A percentile compares a stretch with the other conserved stretches of the same genome.
These are phyloP conservation scores for Galerina marginata DNA, from an alignment of 768 basidiomycete genomes.

Conservation along the genomic window DNA sequence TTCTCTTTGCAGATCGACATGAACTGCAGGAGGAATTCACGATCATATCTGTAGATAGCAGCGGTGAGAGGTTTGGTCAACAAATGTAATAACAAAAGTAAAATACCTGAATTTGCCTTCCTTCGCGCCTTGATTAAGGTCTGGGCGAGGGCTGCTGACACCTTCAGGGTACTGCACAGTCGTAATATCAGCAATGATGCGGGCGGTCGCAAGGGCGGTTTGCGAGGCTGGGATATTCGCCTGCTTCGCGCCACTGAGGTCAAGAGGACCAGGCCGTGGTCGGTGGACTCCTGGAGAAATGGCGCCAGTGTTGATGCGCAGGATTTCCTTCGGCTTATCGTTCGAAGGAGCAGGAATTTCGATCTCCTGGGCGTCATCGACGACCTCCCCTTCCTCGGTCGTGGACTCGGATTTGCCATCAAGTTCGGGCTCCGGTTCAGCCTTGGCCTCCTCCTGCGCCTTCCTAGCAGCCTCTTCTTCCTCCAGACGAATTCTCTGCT, in stretches of 20 bases:
- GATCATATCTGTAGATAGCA: slow-evolving; percentile 77
- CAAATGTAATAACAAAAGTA: neutral
- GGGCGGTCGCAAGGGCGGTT: slow-evolving; percentile 80
- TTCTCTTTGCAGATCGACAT: slow-evolving; percentile 95
- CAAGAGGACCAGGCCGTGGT: slow-evolving; percentile 74
- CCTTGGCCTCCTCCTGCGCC: slow-evolving; percentile 34
- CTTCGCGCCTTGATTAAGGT: slow-evolving; percentile 83
- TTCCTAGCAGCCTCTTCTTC: slow-evolving; percentile 49
- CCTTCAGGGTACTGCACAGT: slow-evolving; percentile 83
- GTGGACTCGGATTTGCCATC: slow-evolving; percentile 26
- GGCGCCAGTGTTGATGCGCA: slow-evolving; percentile 70
- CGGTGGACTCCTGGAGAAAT: slow-evolving; percentile 54
- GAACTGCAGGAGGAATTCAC: slow-evolving; percentile 97
- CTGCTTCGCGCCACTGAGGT: slow-evolving; percentile 61
- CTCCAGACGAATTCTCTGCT: slow-evolving; percentile 40
- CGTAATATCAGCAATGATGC: slow-evolving; percentile 82
- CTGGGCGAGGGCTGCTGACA: slow-evolving; percentile 79
- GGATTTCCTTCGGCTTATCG: slow-evolving; percentile 54
- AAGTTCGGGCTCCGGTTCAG: slow-evolving; percentile 38
- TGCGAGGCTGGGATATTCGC: slow-evolving; percentile 49
- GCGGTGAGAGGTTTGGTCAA: neutral
- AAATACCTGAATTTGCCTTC: slow-evolving; percentile 88
- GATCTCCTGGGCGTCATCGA: slow-evolving; percentile 22
- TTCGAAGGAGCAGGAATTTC: slow-evolving; percentile 37
- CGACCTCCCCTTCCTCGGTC: slow-evolving; percentile 29